Conservation (phyloP, 2,329 filamentous ascomycete species). For the Epichloe gansuensis region DNA sequence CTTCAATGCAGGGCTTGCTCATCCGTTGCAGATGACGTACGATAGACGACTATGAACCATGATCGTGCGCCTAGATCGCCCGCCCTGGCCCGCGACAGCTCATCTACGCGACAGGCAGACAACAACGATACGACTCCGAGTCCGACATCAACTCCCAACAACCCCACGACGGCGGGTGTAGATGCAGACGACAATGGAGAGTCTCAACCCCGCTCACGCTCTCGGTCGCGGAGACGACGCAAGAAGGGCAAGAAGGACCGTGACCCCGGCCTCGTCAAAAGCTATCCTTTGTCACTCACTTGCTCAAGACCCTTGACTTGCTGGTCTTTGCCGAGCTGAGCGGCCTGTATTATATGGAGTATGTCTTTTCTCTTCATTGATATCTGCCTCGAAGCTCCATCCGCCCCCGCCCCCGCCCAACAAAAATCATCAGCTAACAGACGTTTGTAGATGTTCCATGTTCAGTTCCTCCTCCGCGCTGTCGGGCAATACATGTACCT, state of each 20-base stretch:
- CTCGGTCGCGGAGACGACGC: conserved; percentile 20
- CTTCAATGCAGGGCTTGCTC: conserved; percentile 19
- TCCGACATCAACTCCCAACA: conserved; percentile 5
- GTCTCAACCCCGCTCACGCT: conserved; percentile 12
- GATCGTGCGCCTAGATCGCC: conserved; percentile 31
- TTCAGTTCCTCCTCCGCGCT: conserved; percentile 48
- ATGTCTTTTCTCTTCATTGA: conserved; percentile 15
- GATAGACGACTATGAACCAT: conserved; percentile 37
- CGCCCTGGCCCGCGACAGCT: conserved; percentile 18
- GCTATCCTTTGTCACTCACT: conserved; percentile 46
- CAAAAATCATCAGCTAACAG: neutral
- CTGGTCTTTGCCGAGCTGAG: conserved; percentile 53
- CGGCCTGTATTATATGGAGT: conserved; percentile 61
- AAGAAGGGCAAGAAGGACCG: conserved; percentile 25
- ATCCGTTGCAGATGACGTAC: conserved; percentile 19
- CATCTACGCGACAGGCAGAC: conserved; percentile 4
- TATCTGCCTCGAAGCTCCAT: neutral
- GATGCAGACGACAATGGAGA: conserved; percentile 5
- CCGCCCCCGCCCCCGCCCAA: neutral
- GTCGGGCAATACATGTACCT: conserved; percentile 51
- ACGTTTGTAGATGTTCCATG: conserved; percentile 45
- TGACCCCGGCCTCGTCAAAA: conserved; percentile 37
- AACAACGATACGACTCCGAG: neutral
- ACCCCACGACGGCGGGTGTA: neutral
- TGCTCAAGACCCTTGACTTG: conserved; percentile 50